Conservation (phyloP, 148 eudicot genomes). For the Dysphania ambrosioides region DNA sequence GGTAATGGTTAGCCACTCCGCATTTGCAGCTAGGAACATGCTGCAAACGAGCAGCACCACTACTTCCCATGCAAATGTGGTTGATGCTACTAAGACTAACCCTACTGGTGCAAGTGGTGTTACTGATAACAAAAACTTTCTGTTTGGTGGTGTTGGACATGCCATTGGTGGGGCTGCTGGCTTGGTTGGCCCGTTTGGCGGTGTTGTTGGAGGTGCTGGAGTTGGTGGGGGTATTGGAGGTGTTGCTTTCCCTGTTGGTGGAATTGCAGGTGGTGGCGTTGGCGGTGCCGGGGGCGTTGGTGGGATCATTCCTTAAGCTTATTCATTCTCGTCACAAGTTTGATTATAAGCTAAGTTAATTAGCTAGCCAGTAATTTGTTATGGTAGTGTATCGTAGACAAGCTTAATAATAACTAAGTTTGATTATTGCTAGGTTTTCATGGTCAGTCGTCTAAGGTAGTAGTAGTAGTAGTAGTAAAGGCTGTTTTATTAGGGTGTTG, state of each 20-base stretch:
- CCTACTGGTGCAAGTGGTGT: constrained; percentile 7
- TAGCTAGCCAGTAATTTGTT: not conserved
- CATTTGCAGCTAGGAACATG: constrained; percentile 28
- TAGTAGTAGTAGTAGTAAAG: not conserved
- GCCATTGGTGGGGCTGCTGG: constrained; percentile 23
- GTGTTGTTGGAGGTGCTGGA: constrained; percentile 15
- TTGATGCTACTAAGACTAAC: constrained; percentile 5
- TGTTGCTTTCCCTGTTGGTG: constrained; percentile 11
- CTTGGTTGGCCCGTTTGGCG: constrained; percentile 17
- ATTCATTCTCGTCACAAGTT: not conserved
- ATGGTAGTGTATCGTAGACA: not conserved
- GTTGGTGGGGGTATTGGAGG: constrained; percentile 17
- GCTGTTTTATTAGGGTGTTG: not conserved
- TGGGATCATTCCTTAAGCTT: constrained; percentile 16
- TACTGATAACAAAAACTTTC: constrained; percentile 20
- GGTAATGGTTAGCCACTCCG: constrained; percentile 6
- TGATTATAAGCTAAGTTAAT: too few relatives aligned
- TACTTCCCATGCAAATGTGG: not conserved
- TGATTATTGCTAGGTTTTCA: not conserved
- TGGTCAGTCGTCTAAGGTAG: not conserved
- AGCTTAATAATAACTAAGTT: not conserved
- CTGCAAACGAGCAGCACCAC: not conserved
- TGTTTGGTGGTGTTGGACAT: constrained; percentile 16
- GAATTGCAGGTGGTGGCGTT: constrained; percentile 13
- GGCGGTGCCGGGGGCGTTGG: constrained; percentile 15